Percentiles rank a stretch among this genome's conserved stretches.
Evolutionary conservation across 345 rosid genomes (phyloP).

Genomic region (Boechera divaricarpa): DNA sequence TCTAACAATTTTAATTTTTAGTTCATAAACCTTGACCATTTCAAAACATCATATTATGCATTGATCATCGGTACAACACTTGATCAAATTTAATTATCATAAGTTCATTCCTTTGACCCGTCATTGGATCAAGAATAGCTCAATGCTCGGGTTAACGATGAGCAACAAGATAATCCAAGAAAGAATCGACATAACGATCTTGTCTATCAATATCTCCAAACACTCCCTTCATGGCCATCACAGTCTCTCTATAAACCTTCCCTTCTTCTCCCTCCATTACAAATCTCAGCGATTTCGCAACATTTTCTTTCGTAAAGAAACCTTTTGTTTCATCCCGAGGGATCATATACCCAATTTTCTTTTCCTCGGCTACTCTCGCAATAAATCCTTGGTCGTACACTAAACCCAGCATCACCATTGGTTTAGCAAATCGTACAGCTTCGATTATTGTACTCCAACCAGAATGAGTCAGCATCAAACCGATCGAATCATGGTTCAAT

Average conservation of each 20-base stretch:
- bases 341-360: conserved; percentile 34
- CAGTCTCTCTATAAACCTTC: conserved; percentile 43
- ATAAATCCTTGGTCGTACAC: neutral
- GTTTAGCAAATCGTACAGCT: conserved; percentile 37
- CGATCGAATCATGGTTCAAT: conserved; percentile 50
- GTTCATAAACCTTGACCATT: neutral
- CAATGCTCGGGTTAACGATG: neutral
- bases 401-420: neutral
- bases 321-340: conserved; percentile 40
- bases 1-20: too few relatives aligned
- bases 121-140: neutral
- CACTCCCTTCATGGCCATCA: conserved; percentile 40
- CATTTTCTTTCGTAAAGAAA: conserved; percentile 38
- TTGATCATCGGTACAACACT: neutral
- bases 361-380: conserved; percentile 31
- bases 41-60: neutral
- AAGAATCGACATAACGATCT: conserved; percentile 27
- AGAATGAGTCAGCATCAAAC: conserved; percentile 46
- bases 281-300: conserved; percentile 43
- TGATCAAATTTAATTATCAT: neutral
- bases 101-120: neutral
- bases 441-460: conserved; percentile 49
- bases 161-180: conserved; percentile 19
- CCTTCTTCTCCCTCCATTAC: conserved; percentile 46
- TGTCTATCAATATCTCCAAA: conserved; percentile 35